phyloP scores from a whole-genome alignment of 1,284 basidiomycete species.

The Tetrapyrgos nigripes region DNA sequence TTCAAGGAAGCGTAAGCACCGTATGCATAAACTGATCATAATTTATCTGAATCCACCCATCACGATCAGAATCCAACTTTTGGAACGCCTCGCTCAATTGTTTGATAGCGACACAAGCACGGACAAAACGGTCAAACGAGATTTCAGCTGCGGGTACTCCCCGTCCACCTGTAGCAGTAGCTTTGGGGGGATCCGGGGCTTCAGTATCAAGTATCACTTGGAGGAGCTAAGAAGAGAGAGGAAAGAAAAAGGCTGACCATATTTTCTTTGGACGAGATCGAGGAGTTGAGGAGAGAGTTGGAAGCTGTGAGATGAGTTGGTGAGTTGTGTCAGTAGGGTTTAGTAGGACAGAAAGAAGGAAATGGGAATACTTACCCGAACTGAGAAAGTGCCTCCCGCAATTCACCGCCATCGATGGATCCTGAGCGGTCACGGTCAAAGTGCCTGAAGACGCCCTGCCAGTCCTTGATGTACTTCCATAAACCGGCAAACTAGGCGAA shows the following conservation, averaged over 20 bases:
- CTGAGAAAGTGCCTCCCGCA: conserved; percentile 67
- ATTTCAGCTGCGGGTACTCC: conserved; percentile 59
- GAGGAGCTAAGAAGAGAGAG: background rate
- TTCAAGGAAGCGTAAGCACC: conserved; percentile 71
- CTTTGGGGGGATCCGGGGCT: conserved; percentile 48
- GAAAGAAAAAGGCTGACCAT: conserved; percentile 53
- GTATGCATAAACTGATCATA: conserved; percentile 82
- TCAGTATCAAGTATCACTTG: background rate
- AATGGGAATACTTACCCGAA: conserved; percentile 52
- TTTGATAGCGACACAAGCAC: conserved; percentile 82
- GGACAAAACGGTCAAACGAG: conserved; percentile 83
- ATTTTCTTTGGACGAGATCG: conserved; percentile 67
- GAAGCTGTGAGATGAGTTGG: conserved; percentile 46
- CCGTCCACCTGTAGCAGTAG: conserved; percentile 41
- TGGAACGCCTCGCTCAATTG: conserved; percentile 73
- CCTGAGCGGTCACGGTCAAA: conserved; percentile 82
- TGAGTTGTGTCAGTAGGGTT: background rate
- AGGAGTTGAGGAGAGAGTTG: conserved; percentile 70
- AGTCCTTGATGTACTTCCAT: conserved; percentile 86
- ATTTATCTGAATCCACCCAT: conserved; percentile 79
- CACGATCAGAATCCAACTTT: conserved; percentile 66
- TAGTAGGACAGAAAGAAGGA: background rate
- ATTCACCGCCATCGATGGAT: conserved; percentile 71
- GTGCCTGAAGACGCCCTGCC: conserved; percentile 82
- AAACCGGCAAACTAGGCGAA: conserved; percentile 67